These are phyloP conservation scores for Alternaria sp. DNA, from an alignment of 2,329 filamentous ascomycete genomes.

Conservation along the genomic window DNA sequence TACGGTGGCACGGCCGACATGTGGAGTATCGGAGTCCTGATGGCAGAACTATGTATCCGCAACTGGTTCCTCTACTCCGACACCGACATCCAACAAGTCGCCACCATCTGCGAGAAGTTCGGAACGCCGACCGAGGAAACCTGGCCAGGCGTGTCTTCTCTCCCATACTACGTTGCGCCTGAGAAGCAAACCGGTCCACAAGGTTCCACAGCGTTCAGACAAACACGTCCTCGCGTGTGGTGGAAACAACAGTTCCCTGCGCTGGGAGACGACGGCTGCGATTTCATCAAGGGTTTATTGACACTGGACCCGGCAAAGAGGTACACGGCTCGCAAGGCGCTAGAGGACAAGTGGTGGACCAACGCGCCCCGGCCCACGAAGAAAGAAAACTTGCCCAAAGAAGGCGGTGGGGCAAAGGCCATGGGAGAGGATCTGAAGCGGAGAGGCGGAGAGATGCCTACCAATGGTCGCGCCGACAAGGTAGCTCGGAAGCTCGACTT, in stretches of 20 bases:
- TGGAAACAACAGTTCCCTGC: constrained; percentile 81
- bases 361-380: constrained; percentile 81
- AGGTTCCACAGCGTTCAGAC: constrained; percentile 49
- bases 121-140: constrained; percentile 93
- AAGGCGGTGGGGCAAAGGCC: constrained; percentile 70
- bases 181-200: constrained; percentile 49
- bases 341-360: constrained; percentile 87
- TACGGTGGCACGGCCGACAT: constrained; percentile 92
- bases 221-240: constrained; percentile 72
- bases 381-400: constrained; percentile 83
- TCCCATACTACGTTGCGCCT: constrained; percentile 80
- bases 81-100: constrained; percentile 85
- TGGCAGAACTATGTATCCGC: constrained; percentile 86
- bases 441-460: constrained; percentile 68
- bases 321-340: constrained; percentile 76
- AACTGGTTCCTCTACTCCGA: constrained; percentile 83
- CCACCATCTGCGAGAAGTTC: constrained; percentile 81
- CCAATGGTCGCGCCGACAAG: constrained; percentile 68
- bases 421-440: constrained; percentile 84
- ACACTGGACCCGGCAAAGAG: constrained; percentile 85
- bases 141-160: constrained; percentile 87
- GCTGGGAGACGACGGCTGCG: constrained; percentile 81
- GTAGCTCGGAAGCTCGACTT: constrained; percentile 75
- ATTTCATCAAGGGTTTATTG: constrained; percentile 85
- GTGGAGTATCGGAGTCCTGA: constrained; percentile 92